These are phyloP conservation scores for Ascochyta lentis DNA, from an alignment of 2,329 filamentous ascomycete genomes.

Conservation along the genomic window DNA sequence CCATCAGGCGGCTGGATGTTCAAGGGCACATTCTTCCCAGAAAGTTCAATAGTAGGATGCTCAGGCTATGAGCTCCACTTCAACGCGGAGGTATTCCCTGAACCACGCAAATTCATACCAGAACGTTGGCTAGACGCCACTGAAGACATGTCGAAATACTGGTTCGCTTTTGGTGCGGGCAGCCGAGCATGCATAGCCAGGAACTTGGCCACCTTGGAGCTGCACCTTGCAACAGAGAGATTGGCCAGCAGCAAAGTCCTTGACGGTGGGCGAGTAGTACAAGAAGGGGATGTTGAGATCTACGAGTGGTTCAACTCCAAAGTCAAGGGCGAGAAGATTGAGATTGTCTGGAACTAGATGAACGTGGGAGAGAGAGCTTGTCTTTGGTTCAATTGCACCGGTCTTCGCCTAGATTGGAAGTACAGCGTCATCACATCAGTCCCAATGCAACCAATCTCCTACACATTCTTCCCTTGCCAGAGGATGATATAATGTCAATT, in stretches of 20 bases:
- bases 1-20: slow-evolving; percentile 37
- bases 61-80: slow-evolving; percentile 39
- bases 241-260: slow-evolving; percentile 55
- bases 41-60: slow-evolving; percentile 35
- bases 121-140: slow-evolving; percentile 44
- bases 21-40: slow-evolving; percentile 33
- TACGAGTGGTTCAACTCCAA: slow-evolving; percentile 64
- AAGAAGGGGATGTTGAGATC: slow-evolving; percentile 55
- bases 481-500: no score
- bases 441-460: no score
- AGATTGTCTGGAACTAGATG: slow-evolving; percentile 32
- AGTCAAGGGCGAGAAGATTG: slow-evolving; percentile 59
- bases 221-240: slow-evolving; percentile 46
- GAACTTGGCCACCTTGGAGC: slow-evolving; percentile 39
- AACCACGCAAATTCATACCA: slow-evolving; percentile 28
- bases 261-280: slow-evolving; percentile 51
- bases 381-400: background rate
- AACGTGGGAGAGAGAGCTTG: background rate
- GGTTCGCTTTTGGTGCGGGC: slow-evolving; percentile 42
- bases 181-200: slow-evolving; percentile 42
- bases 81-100: slow-evolving; percentile 27
- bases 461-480: no score
- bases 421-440: no score
- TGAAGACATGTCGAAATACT: slow-evolving; percentile 42
- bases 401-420: no score